These are phyloP conservation scores for Nemania diffusa DNA, from an alignment of 2,329 filamentous ascomycete species.

Conservation along the genomic window DNA sequence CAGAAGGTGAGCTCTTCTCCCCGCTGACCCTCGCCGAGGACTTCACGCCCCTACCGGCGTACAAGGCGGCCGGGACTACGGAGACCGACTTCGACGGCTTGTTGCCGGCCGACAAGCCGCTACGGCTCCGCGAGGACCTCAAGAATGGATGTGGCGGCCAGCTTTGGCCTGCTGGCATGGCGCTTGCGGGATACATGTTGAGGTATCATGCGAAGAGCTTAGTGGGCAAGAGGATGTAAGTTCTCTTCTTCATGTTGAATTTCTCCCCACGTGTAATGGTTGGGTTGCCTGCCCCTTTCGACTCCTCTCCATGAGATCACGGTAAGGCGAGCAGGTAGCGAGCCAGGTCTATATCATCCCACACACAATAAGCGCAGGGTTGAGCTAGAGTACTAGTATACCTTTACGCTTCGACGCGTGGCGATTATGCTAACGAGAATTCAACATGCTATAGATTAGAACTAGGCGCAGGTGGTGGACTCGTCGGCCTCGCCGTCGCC, in stretches of 20 bases:
- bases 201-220: constrained; percentile 74
- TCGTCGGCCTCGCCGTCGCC: constrained; percentile 77
- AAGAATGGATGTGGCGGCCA: constrained; percentile 90
- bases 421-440: constrained; percentile 8
- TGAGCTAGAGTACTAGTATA: not conserved
- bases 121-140: constrained; percentile 86
- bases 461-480: constrained; percentile 88
- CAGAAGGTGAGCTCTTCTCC: constrained; percentile 55
- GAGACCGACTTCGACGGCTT: constrained; percentile 77
- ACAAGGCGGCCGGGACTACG: constrained; percentile 65
- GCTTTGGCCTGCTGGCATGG: constrained; percentile 93
- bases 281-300: not conserved
- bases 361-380: not conserved
- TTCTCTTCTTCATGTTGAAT: constrained; percentile 39
- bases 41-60: constrained; percentile 67
- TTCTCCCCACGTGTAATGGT: not conserved
- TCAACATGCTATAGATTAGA: constrained; percentile 73
- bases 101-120: constrained; percentile 65
- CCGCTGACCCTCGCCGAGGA: constrained; percentile 64
- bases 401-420: not conserved
- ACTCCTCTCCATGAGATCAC: not conserved
- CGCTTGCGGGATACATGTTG: constrained; percentile 86
- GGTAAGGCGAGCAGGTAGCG: not conserved
- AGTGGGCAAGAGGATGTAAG: constrained; percentile 76
- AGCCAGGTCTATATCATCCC: not conserved